These are phyloP conservation scores for Gremmenia infestans DNA, from an alignment of 2,329 filamentous ascomycete species.

Conservation along the genomic window DNA sequence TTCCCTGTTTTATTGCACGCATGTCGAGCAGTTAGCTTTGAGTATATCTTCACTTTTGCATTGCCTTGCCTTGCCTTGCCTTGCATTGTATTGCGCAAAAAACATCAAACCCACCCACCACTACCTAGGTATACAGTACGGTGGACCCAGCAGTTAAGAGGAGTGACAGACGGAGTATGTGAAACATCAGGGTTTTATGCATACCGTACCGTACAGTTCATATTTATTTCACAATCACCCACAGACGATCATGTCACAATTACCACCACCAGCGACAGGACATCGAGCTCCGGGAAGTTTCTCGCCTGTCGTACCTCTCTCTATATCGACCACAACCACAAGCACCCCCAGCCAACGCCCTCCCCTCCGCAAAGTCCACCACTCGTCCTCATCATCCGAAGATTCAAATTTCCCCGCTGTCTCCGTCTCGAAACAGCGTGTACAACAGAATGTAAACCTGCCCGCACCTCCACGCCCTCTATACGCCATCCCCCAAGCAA, in stretches of 20 bases:
- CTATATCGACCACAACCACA: conserved; percentile 15
- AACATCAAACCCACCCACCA: too few relatives aligned
- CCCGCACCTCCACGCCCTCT: conserved; percentile 41
- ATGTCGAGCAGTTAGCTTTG: not conserved
- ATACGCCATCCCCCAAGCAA: conserved; percentile 45
- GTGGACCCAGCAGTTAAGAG: too few relatives aligned
- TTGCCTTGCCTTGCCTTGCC: too few relatives aligned
- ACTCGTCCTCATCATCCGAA: conserved; percentile 41
- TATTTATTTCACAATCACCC: not conserved
- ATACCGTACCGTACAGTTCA: too few relatives aligned
- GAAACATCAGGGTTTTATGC: too few relatives aligned
- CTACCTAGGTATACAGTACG: too few relatives aligned
- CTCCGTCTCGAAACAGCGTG: conserved; percentile 43
- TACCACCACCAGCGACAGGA: conserved; percentile 10
- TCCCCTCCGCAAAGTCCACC: conserved; percentile 37
- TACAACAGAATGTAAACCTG: conserved; percentile 27
- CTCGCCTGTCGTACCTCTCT: conserved; percentile 31
- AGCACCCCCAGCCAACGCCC: conserved; percentile 31
- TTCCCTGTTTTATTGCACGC: not conserved
- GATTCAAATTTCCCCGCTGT: conserved; percentile 41
- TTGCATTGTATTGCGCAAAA: too few relatives aligned
- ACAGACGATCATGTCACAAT: conserved; percentile 20
- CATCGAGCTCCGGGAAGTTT: conserved; percentile 30
- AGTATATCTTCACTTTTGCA: too few relatives aligned
- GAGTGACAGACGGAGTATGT: too few relatives aligned